A percentile compares a stretch with the other conserved stretches of the same genome.
Evolutionary conservation across 1,139 yeast genomes (phyloP).

Genomic region (Magnusiomyces tetraspermus): DNA sequence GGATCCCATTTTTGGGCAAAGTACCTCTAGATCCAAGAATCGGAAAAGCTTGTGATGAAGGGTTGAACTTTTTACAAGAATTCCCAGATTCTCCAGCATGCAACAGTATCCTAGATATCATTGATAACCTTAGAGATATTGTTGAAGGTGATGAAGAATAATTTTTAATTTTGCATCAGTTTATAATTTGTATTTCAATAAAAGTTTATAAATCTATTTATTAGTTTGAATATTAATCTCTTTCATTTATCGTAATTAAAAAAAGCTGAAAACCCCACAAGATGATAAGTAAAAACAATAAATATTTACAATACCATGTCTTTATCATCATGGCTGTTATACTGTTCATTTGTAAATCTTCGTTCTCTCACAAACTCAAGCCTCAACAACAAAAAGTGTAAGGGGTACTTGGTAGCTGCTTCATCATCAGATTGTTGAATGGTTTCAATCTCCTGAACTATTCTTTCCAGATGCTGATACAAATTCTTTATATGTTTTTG

Average conservation of each 20-base stretch:
- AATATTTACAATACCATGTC: neutral
- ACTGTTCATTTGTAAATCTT: neutral
- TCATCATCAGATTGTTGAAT: conserved; percentile 6
- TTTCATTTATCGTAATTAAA: no score
- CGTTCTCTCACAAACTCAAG: conserved; percentile 8
- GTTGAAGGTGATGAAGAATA: conserved; percentile 7
- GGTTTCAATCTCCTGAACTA: neutral
- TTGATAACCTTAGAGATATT: conserved; percentile 38
- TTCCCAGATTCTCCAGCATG: conserved; percentile 94
- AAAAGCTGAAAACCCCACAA: no score
- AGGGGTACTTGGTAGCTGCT: conserved; percentile 1
- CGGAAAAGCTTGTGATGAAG: conserved; percentile 79
- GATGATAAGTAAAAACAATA: neutral
- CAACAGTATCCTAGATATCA: conserved; percentile 74
- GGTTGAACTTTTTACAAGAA: conserved; percentile 69
- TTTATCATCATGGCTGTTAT: neutral
- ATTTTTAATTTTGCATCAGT: neutral
- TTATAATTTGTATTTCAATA: neutral
- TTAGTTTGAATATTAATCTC: no score
- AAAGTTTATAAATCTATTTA: no score
- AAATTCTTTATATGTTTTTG: neutral
- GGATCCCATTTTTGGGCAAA: conserved; percentile 71
- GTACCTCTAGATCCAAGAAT: conserved; percentile 96
- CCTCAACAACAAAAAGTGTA: conserved; percentile 8
- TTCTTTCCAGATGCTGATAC: neutral